Evolutionary conservation across 108 stramenopile species (phyloP), one percentile per base, ranked within the genome.

Genomic region (Bacterosira constricta): DNA sequence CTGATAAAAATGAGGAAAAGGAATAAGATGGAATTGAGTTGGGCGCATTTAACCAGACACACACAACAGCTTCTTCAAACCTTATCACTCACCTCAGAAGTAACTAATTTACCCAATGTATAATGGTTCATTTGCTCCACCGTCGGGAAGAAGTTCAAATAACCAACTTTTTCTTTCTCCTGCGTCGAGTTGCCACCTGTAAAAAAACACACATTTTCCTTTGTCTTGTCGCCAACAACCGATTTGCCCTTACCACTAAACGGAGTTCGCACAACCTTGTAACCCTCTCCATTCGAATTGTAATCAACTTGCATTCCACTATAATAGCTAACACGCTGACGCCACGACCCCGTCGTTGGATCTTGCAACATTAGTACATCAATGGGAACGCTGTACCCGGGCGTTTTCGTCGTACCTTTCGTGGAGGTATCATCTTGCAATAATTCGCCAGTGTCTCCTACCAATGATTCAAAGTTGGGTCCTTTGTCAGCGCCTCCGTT

Each of bases 91-190:
- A 71, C 70, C 59, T 61, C 54, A 6, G 18, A 20, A 7, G 73
- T 67, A 41, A 75, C 38, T 35, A 75, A 37, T 4, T 35, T 52
- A 4, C 66, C 58, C 34, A 68, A 32, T 0, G 58, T 50, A 57
- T 75, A 75, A 44, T 60, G 65, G 10, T 39, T 17, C 73, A 75
- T 68, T 34, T 75, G 66, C 29, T 50, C 73, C 44, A 60, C 49
- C 29, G 73, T 75, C 12, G 73, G 73, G 27, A 75, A 75, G 66
- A 75, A 75, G 50, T 67, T 66, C 11, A 75, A 18, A 62, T 30
- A 62, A 27, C 38, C 38, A 37, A 54, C 5, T 15, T 63, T 71
- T 23, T 38, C 5, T 5, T 13, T 13, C 9, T 6, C 35, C 11
- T 32, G 21, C 26, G 29, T 47, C 38, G 46, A 34, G 36, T 37